Percentiles rank a stretch among this genome's conserved stretches.
Evolutionary conservation across 345 rosid species (phyloP).

Genomic region (Bruguiera sexangula): DNA sequence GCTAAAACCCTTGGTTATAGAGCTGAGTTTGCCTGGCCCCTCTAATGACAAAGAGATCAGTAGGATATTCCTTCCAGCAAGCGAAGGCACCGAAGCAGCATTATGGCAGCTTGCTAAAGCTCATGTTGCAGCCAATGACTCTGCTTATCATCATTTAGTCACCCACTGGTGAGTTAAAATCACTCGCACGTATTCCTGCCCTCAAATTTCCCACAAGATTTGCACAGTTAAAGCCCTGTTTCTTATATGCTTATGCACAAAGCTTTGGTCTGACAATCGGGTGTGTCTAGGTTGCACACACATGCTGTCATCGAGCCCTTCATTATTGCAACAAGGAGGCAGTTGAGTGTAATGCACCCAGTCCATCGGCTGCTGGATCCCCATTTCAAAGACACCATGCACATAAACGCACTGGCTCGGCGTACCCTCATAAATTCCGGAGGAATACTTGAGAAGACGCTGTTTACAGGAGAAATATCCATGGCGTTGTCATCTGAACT

Average conservation of each 20-base stretch:
- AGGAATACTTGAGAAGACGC: conserved; percentile 53
- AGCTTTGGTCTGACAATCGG: background rate
- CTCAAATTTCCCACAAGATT: background rate
- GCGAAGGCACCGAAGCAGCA: conserved; percentile 45
- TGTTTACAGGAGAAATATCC: conserved; percentile 46
- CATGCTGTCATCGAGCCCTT: conserved; percentile 69
- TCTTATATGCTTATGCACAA: background rate
- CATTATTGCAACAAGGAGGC: conserved; percentile 67
- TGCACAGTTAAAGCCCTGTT: background rate
- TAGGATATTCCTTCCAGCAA: conserved; percentile 40
- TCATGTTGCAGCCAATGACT: conserved; percentile 61
- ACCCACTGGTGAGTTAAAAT: conserved; percentile 53
- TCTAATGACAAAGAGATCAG: background rate
- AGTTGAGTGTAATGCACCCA: conserved; percentile 64
- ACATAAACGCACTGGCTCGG: conserved; percentile 55
- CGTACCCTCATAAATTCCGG: conserved; percentile 45
- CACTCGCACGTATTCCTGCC: background rate
- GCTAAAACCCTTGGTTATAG: conserved; percentile 53
- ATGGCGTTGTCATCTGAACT: conserved; percentile 54
- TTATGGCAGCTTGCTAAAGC: conserved; percentile 61
- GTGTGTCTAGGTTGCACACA: conserved; percentile 57
- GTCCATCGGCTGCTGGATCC: conserved; percentile 56
- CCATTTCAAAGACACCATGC: conserved; percentile 70
- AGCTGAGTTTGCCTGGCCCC: conserved; percentile 43
- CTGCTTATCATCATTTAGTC: conserved; percentile 56